A percentile compares a stretch with the other conserved stretches of the same genome.
Evolutionary conservation across 208 protist species (phyloP).

Genomic region (Endotrypanum monterogeii): DNA sequence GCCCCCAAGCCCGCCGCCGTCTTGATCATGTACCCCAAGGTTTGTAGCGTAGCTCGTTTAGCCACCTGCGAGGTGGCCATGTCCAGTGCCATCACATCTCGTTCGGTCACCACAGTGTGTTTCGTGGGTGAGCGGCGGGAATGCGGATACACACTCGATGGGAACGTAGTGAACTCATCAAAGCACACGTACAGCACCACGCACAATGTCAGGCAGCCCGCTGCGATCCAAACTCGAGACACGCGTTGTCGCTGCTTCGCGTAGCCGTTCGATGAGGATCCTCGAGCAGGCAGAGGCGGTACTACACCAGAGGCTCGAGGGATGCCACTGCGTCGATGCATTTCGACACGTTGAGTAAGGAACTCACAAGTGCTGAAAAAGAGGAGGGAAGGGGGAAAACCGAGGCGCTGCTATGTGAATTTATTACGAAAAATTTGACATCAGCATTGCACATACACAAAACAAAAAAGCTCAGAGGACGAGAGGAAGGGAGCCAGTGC

Average conservation of each 20-base stretch:
- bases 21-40: constrained; percentile 25
- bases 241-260: neutral
- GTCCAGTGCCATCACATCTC: constrained; percentile 25
- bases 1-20: constrained; percentile 21
- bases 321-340: neutral
- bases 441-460: neutral
- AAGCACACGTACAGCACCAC: constrained; percentile 13
- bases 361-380: neutral
- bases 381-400: neutral
- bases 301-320: neutral
- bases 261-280: neutral
- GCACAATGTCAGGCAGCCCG: constrained; percentile 17
- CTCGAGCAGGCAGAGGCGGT: neutral
- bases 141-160: neutral
- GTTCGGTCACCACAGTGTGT: constrained; percentile 18
- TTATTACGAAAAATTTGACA: neutral
- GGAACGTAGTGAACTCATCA: neutral
- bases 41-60: constrained; percentile 21
- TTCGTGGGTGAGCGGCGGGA: neutral
- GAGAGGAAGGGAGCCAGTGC: neutral
- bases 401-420: neutral
- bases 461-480: neutral
- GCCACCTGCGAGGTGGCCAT: constrained; percentile 18
- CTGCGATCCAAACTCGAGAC: constrained; percentile 18
- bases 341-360: neutral